Conservation (phyloP, 306 rosid species). For the Neltuma alba region DNA sequence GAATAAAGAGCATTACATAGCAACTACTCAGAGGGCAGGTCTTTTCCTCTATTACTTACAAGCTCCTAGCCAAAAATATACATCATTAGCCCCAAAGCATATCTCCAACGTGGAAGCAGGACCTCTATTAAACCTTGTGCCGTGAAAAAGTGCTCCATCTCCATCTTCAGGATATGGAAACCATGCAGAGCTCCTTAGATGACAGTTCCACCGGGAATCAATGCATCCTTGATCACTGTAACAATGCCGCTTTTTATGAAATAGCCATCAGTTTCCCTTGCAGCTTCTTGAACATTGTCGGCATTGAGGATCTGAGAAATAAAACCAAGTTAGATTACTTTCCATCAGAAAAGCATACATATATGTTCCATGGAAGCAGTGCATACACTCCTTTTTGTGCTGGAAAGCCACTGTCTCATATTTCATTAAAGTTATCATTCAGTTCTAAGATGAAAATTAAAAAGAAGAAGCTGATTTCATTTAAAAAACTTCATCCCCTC, state of each 20-base stretch:
- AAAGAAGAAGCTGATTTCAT: background rate
- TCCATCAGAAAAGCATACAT: background rate
- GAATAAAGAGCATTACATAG: conserved; percentile 40
- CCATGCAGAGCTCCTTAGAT: conserved; percentile 39
- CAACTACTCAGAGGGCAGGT: conserved; percentile 38
- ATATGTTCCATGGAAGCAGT: background rate
- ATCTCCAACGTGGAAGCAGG: conserved; percentile 33
- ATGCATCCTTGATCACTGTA: conserved; percentile 93
- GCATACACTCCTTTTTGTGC: background rate
- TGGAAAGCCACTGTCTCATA: background rate
- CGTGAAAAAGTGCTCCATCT: conserved; percentile 12
- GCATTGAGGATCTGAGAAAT: conserved; percentile 74
- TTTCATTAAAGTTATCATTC: background rate
- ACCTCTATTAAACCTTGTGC: conserved; percentile 17
- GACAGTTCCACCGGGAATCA: conserved; percentile 84
- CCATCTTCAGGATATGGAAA: conserved; percentile 19
- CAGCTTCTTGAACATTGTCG: conserved; percentile 93
- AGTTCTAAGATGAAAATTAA: background rate
- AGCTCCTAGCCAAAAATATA: conserved; percentile 40
- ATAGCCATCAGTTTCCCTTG: conserved; percentile 96
- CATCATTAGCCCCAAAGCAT: conserved; percentile 35
- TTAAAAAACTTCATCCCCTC: too few relatives aligned
- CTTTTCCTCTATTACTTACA: conserved; percentile 58
- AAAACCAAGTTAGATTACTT: conserved; percentile 28
- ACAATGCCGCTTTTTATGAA: conserved; percentile 97